Evolutionary conservation across 163 green algal genomes (phyloP), one percentile per base, ranked within the genome.

Genomic region (Chlorella variabilis): DNA sequence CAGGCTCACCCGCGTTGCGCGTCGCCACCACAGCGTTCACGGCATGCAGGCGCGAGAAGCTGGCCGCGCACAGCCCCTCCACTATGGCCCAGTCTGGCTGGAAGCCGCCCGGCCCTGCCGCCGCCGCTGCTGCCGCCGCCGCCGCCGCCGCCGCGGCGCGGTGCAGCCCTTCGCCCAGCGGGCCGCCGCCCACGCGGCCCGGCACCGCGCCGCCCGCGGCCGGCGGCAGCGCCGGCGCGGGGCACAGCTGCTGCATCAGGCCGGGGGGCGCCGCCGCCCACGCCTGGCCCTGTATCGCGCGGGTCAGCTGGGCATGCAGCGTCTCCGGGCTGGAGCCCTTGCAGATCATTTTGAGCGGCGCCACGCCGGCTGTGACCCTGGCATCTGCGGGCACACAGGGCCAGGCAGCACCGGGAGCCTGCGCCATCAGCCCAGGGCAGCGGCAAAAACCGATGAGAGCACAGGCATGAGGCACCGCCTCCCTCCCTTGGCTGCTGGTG

Each of bases 21-120:
- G 87, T 92, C 49, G 87, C 90, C 36, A 83, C 21, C 36, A 94
- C 79, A 7, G 89, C 85, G 11, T 88, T 86, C 7, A 85, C 48
- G 5, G 80, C 82, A 3, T 75, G 81, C 33, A 84, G 78, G 8
- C 79, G 78, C 0, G 87, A 69, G 42, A 94, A 95, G 65, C 91
- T 91, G 85, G 91, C 90, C 33, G 71, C 83, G 7, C 71, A 63
- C 68, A 93, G 83, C 45, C 62, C 34, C 68, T 75, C 25, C 39
- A 91, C 41, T 36, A 90, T 49, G 2, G 42, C 54, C 2, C 80
- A 45, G 48, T 87, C 83, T 0, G 62, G 62, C 76, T 75, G 62
- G 3, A 82, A 75, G 34, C 73, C 34, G 38, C 38, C 13, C 13
- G n/a, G 0, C 33, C 23, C 73, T 41, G 59, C 58, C 31, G 66